Percentiles rank a stretch among this genome's conserved stretches.
Evolutionary conservation across 179 eudicot species (phyloP).

Genomic region (Heliamphora pulchella): DNA sequence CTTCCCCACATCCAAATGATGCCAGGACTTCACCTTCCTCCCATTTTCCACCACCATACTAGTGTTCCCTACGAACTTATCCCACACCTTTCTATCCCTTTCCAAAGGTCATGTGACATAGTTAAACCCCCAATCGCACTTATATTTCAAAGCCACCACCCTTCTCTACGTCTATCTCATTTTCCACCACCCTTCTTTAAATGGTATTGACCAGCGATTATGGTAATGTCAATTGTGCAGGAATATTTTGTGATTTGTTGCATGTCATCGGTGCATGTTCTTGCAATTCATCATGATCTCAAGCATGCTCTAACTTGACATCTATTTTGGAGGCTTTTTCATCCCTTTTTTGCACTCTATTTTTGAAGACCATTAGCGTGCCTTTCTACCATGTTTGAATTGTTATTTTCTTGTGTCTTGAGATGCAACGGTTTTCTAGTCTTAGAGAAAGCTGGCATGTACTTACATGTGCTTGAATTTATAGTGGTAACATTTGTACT

Average conservation of each 20-base stretch:
- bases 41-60: not conserved
- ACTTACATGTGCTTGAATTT: not conserved
- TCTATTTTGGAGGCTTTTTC: not conserved
- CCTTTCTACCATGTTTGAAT: not conserved
- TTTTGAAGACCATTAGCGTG: not conserved
- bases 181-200: not conserved
- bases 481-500: slow-evolving; percentile 15
- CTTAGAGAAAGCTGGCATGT: slow-evolving; percentile 12
- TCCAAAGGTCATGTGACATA: not conserved
- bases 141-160: not conserved
- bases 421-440: slow-evolving; percentile 10
- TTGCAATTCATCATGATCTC: not conserved
- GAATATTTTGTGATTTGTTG: not conserved
- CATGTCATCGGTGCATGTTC: not conserved
- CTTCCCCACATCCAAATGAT: not conserved
- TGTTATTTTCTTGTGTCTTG: not conserved
- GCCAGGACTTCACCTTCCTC: not conserved
- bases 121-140: not conserved
- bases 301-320: not conserved
- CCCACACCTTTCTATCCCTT: not conserved
- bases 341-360: not conserved
- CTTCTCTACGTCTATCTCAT: not conserved
- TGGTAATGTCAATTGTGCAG: not conserved
- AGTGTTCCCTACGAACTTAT: not conserved
- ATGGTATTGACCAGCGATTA: not conserved